These are phyloP conservation scores for Pythium sp. DNA, from an alignment of 352 stramenopile genomes.

Conservation along the genomic window DNA sequence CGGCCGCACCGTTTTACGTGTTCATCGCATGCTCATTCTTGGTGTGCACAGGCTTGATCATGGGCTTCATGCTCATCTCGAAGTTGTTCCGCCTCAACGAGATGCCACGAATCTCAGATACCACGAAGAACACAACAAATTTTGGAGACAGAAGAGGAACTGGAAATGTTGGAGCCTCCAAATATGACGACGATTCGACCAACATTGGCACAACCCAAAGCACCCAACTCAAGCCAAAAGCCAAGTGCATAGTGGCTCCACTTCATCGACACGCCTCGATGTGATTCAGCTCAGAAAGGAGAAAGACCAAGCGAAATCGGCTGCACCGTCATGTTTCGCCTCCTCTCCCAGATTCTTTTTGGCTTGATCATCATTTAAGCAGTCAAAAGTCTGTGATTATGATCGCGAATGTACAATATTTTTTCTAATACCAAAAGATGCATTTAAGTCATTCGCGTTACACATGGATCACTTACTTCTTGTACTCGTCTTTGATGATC, in stretches of 20 bases:
- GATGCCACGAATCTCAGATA: neutral
- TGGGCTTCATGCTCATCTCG: slow-evolving; percentile 18
- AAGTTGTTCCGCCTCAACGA: slow-evolving; percentile 15
- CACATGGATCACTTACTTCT: slow-evolving; percentile 38
- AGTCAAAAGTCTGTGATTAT: neutral
- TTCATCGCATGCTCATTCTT: slow-evolving; percentile 16
- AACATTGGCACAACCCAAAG: neutral
- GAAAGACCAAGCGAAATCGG: too few relatives aligned
- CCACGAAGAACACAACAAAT: neutral
- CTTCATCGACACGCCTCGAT: neutral
- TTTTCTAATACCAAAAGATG: slow-evolving; percentile 11
- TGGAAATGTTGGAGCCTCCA: neutral
- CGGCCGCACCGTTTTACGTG: slow-evolving; percentile 17
- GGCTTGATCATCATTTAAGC: neutral
- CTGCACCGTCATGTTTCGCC: neutral
- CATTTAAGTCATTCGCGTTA: neutral
- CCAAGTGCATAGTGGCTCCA: neutral
- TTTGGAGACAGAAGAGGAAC: neutral
- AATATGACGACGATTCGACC: neutral
- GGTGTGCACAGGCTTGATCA: slow-evolving; percentile 15
- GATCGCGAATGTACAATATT: neutral
- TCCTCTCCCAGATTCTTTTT: neutral
- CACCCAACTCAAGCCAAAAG: neutral
- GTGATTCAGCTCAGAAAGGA: neutral
- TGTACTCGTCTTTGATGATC: slow-evolving; percentile 87